phyloP scores from a whole-genome alignment of 306 rosid genomes.

The Glycine soja region DNA sequence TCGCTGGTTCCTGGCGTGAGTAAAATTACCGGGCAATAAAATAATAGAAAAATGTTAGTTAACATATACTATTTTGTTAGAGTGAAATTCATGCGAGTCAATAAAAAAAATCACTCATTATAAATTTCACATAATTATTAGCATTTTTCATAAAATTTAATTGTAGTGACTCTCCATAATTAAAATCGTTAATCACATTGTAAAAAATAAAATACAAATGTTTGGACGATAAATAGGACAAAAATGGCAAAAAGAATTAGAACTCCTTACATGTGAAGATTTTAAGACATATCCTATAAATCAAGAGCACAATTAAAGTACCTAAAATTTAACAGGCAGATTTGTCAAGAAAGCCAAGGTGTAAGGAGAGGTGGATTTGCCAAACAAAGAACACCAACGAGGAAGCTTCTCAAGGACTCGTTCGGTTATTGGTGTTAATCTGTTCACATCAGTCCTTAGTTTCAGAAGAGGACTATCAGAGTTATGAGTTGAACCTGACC shows the following conservation, averaged over 20 bases:
- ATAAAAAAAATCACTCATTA: not conserved
- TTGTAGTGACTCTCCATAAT: not conserved
- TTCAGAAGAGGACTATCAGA: slow-evolving; percentile 62
- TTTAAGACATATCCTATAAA: slow-evolving; percentile 10
- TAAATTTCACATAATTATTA: not conserved
- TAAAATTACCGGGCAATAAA: not conserved
- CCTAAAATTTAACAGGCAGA: slow-evolving; percentile 72
- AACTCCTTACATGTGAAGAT: slow-evolving; percentile 31
- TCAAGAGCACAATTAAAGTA: slow-evolving; percentile 30
- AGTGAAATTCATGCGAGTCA: not conserved
- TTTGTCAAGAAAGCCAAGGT: slow-evolving; percentile 72
- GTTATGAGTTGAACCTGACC: slow-evolving; percentile 47
- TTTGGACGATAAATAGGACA: not conserved
- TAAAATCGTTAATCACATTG: not conserved
- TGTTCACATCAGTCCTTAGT: slow-evolving; percentile 79
- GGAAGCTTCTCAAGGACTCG: slow-evolving; percentile 79
- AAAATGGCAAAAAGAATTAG: slow-evolving; percentile 25
- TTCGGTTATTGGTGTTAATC: slow-evolving; percentile 65
- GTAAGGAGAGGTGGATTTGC: slow-evolving; percentile 88
- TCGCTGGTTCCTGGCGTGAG: too few species aligned
- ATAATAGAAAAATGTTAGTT: not conserved
- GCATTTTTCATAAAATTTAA: not conserved
- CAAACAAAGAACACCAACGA: slow-evolving; percentile 87
- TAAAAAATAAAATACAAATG: not conserved
- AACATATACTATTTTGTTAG: not conserved